A percentile compares a stretch with the other conserved stretches of the same genome.
These are phyloP conservation scores for Penicillium olsonii DNA, from an alignment of 2,329 filamentous ascomycete species.

Conservation along the genomic window DNA sequence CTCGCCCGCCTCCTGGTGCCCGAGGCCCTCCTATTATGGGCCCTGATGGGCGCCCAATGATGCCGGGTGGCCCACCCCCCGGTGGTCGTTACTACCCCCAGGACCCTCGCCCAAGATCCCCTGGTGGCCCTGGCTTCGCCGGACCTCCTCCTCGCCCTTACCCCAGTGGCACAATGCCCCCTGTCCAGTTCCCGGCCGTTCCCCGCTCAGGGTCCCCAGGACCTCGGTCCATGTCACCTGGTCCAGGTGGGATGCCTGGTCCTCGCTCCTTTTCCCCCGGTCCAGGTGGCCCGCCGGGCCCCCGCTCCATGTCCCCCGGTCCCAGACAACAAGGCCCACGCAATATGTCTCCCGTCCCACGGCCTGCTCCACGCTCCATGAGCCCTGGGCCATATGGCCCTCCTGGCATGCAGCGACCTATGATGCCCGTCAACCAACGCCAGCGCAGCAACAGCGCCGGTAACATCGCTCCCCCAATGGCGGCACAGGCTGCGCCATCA, in stretches of 20 bases:
- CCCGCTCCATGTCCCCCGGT: conserved; percentile 34
- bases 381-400: conserved; percentile 48
- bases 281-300: conserved; percentile 37
- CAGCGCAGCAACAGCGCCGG: conserved; percentile 49
- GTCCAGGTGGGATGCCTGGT: conserved; percentile 31
- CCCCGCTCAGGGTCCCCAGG: conserved; percentile 39
- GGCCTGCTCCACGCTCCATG: conserved; percentile 38
- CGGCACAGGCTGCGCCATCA: conserved; percentile 18
- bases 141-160: conserved; percentile 31
- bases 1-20: conserved; percentile 43
- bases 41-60: conserved; percentile 33
- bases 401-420: conserved; percentile 43
- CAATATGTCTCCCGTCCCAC: conserved; percentile 33
- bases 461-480: conserved; percentile 27
- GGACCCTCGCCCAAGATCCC: conserved; percentile 47
- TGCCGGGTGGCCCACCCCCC: conserved; percentile 32
- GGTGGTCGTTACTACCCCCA: conserved; percentile 36
- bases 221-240: conserved; percentile 1
- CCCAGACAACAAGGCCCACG: conserved; percentile 30
- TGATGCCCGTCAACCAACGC: conserved; percentile 40
- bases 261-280: conserved; percentile 35
- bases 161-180: conserved; percentile 32
- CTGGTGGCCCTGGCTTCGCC: conserved; percentile 35
- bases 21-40: conserved; percentile 37
- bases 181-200: conserved; percentile 39